Conservation (phyloP, 2,329 filamentous ascomycete species). For the Pseudonectria buxi region DNA sequence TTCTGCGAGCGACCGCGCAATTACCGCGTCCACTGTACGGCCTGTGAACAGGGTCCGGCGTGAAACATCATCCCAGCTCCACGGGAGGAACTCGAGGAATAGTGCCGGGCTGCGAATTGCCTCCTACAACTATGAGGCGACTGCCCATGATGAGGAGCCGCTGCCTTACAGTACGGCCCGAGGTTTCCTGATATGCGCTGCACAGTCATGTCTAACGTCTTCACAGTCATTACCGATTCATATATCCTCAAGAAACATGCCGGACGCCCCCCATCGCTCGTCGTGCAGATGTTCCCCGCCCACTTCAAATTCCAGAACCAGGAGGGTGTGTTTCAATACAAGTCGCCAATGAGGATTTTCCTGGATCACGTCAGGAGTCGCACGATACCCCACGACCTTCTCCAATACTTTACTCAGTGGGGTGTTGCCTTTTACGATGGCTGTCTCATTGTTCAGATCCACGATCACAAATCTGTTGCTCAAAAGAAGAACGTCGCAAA, state of each 20-base stretch:
- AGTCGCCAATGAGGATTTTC: conserved; percentile 79
- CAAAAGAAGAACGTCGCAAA: conserved; percentile 53
- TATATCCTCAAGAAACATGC: conserved; percentile 81
- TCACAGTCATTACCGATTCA: conserved; percentile 60
- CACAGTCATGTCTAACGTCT: conserved; percentile 15
- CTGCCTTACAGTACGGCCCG: conserved; percentile 44
- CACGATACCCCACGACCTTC: conserved; percentile 82
- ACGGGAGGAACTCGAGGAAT: conserved; percentile 43
- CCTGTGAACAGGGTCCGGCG: conserved; percentile 53
- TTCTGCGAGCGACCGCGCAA: conserved; percentile 29
- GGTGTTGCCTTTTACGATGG: conserved; percentile 86
- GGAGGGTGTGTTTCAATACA: conserved; percentile 86
- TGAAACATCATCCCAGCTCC: conserved; percentile 42
- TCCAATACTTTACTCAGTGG: conserved; percentile 66
- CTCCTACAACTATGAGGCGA: conserved; percentile 39
- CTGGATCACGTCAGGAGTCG: conserved; percentile 69
- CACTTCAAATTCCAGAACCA: conserved; percentile 93
- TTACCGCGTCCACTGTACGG: conserved; percentile 37
- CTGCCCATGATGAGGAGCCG: conserved; percentile 34
- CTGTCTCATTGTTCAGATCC: conserved; percentile 89
- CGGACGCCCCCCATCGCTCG: conserved; percentile 70
- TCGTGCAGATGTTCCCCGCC: conserved; percentile 76
- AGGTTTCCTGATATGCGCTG: background rate
- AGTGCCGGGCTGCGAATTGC: conserved; percentile 44
- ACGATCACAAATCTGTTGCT: conserved; percentile 70